Percentiles rank a stretch among this genome's conserved stretches.
These are phyloP conservation scores for Phaeosphaeriaceae sp. DNA, from an alignment of 2,329 filamentous ascomycete species.

Conservation along the genomic window DNA sequence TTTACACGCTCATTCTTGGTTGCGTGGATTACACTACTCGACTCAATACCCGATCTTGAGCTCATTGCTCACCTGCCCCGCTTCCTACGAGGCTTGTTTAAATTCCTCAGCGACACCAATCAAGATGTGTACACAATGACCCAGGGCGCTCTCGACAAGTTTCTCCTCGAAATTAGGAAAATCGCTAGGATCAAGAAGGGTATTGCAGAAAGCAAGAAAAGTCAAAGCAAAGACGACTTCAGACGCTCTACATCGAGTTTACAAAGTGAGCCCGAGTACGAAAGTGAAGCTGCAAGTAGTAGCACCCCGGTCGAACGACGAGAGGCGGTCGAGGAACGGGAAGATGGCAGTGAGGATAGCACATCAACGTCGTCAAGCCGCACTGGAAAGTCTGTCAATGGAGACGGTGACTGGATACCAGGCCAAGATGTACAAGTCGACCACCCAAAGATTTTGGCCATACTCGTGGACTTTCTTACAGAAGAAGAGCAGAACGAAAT, in stretches of 20 bases:
- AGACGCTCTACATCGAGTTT: constrained; percentile 69
- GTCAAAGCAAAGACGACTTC: constrained; percentile 68
- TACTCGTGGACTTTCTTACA: constrained; percentile 82
- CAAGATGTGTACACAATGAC: constrained; percentile 94
- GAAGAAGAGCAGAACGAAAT: constrained; percentile 77
- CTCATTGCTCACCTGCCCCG: constrained; percentile 91
- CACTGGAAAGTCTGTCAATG: constrained; percentile 54
- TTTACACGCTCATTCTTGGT: constrained; percentile 95
- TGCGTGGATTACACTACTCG: constrained; percentile 91
- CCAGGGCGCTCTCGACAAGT: constrained; percentile 85
- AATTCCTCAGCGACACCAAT: constrained; percentile 90
- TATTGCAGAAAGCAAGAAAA: constrained; percentile 82
- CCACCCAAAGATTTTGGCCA: constrained; percentile 88
- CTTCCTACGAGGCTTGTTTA: constrained; percentile 87
- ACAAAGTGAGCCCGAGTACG: constrained; percentile 38
- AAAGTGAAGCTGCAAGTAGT: constrained; percentile 65
- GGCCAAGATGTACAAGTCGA: constrained; percentile 97
- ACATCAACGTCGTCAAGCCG: constrained; percentile 39
- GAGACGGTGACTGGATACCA: constrained; percentile 94
- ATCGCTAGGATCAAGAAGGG: constrained; percentile 93
- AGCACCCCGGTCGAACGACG: constrained; percentile 48
- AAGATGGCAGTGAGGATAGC: constrained; percentile 51
- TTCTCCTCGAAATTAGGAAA: constrained; percentile 90
- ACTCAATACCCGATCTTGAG: constrained; percentile 96
- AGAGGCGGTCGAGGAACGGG: constrained; percentile 58